Evolutionary conservation across 805 yeast species (phyloP).

Genomic region (Pichia occidentalis): DNA sequence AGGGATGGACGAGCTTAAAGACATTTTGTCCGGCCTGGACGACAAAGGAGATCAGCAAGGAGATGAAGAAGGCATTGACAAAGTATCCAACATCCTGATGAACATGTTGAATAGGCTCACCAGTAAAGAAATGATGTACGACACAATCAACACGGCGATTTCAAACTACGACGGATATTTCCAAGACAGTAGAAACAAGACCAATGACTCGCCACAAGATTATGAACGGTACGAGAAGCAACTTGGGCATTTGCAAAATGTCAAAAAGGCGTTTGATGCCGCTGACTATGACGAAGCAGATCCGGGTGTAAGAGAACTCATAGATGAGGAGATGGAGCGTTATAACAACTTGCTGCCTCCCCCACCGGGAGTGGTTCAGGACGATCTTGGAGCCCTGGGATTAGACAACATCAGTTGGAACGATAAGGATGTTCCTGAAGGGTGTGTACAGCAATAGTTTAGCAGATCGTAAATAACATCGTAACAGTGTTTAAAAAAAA

Average conservation of each 20-base stretch:
- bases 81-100: constrained; percentile 49
- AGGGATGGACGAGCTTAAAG: constrained; percentile 30
- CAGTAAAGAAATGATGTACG: constrained; percentile 79
- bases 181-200: constrained; percentile 39
- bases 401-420: constrained; percentile 27
- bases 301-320: constrained; percentile 39
- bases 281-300: constrained; percentile 52
- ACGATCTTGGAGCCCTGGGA: constrained; percentile 37
- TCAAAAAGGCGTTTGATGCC: constrained; percentile 61
- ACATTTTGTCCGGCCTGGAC: neutral
- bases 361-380: constrained; percentile 58
- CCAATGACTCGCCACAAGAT: constrained; percentile 16
- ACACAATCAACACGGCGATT: constrained; percentile 78
- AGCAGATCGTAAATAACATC: neutral
- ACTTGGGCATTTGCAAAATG: constrained; percentile 49
- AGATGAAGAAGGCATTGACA: constrained; percentile 25
- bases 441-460: constrained; percentile 43
- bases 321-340: constrained; percentile 56
- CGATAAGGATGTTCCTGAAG: constrained; percentile 52
- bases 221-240: constrained; percentile 54
- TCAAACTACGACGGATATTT: constrained; percentile 70
- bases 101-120: constrained; percentile 79
- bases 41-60: neutral
- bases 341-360: constrained; percentile 75
- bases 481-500: neutral